Evolutionary conservation across 148 eudicot genomes (phyloP), one percentile per base, ranked within the genome.

Genomic region (Camellia lanceoleosa): DNA sequence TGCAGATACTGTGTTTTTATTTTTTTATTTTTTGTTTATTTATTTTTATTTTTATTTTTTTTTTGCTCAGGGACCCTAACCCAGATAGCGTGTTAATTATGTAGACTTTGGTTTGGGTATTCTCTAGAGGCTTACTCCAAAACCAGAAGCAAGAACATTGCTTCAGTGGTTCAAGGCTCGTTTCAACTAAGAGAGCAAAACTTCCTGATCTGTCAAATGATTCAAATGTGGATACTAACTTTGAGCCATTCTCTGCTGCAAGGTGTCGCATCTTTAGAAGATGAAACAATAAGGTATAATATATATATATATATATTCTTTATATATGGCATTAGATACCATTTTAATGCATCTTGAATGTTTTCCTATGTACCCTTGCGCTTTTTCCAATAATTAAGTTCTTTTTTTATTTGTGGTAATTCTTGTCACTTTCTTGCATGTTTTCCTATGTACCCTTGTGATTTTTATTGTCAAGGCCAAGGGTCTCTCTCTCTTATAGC

Each of bases 31-130:
- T 30, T 30, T 30, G 0, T 30, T 30, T 30, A 30, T 30, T 30
- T 30, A 30, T 30, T 30, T 30, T 0, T 30, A 23, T 23, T 23
- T 23, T 23, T 80, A 13, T 51, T 74, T 71, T 80, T 71, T 23
- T 75, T 77, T 82, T 77, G 38, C 81, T 58, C 89, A 91, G 97
- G 84, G 75, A 59, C 43, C 97, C 97, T 58, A 86, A 87, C 82
- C 82, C 91, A 74, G 92, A 93, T 83, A 88, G 89, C 78, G 95
- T 88, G 47, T 77, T 93, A 71, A 90, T 89, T 82, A 87, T 93
- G 52, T 84, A 82, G 83, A 90, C 93, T 80, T 91, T 91, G 15
- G 82, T 71, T n/a, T 93, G 97, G 18, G 85, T 85, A 77, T 79
- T 82, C 55, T 87, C 92, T 16, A 83, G 79, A 84, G 77, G 81